Evolutionary conservation across 352 stramenopile species (phyloP).

Genomic region (Pythium aristosporum): DNA sequence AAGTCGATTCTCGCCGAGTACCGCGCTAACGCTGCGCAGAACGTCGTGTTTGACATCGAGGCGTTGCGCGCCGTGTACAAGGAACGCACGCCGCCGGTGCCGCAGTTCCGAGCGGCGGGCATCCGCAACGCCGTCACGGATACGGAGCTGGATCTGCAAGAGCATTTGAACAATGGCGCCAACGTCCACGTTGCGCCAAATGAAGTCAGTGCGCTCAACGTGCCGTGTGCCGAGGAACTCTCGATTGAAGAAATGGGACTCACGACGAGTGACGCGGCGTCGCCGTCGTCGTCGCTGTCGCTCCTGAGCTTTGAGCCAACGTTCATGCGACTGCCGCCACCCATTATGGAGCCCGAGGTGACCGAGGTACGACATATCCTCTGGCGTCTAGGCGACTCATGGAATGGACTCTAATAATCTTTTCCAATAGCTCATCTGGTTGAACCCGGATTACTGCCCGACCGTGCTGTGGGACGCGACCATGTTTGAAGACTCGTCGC

Average conservation of each 20-base stretch:
- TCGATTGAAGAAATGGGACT: conserved; percentile 75
- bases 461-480: conserved; percentile 89
- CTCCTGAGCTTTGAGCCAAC: conserved; percentile 86
- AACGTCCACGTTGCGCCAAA: conserved; percentile 68
- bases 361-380: conserved; percentile 33
- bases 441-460: conserved; percentile 91
- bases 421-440: conserved; percentile 71
- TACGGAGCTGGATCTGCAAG: conserved; percentile 78
- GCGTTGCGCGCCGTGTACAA: conserved; percentile 63
- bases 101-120: conserved; percentile 73
- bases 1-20: conserved; percentile 73
- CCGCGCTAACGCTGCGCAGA: conserved; percentile 43
- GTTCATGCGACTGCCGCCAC: conserved; percentile 84
- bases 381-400: conserved; percentile 20
- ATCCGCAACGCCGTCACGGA: conserved; percentile 81
- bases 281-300: conserved; percentile 59
- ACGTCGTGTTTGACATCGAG: conserved; percentile 64
- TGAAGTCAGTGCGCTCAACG: conserved; percentile 64
- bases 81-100: conserved; percentile 72
- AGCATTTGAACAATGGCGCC: conserved; percentile 78
- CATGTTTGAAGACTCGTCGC: conserved; percentile 83
- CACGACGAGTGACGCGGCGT: conserved; percentile 38
- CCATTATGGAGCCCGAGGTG: conserved; percentile 85
- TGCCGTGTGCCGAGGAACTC: conserved; percentile 71
- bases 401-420: background rate